phyloP scores from a whole-genome alignment of 495 filamentous ascomycete species.

The Geopyxis carbonaria region DNA sequence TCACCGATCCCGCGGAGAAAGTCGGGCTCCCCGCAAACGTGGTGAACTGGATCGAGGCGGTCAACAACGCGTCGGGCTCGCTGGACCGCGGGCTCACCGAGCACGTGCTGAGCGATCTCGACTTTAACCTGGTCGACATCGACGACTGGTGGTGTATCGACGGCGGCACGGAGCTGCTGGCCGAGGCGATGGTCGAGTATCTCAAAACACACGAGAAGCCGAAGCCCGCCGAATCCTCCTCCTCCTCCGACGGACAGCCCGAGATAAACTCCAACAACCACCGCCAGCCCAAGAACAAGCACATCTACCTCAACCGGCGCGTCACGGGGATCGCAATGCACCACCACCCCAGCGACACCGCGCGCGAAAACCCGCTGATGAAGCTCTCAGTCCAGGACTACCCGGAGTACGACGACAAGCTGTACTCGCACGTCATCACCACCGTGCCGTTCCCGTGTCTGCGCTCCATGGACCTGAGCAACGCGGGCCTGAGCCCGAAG shows the following conservation, averaged over 20 bases:
- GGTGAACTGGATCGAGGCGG: slow-evolving; percentile 15
- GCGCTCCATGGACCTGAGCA: slow-evolving; percentile 21
- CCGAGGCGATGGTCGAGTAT: slow-evolving; percentile 9
- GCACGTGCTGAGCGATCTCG: slow-evolving; percentile 25
- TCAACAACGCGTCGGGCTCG: slow-evolving; percentile 18
- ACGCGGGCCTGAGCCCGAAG: slow-evolving; percentile 10
- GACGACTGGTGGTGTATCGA: slow-evolving; percentile 18
- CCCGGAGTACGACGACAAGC: slow-evolving; percentile 1
- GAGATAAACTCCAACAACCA: too few relatives aligned
- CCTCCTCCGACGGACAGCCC: too few relatives aligned
- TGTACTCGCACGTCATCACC: slow-evolving; percentile 23
- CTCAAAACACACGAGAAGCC: slow-evolving; percentile 11
- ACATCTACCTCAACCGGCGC: slow-evolving; percentile 8
- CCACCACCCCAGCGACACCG: background rate
- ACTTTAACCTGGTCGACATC: slow-evolving; percentile 19
- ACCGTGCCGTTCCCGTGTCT: slow-evolving; percentile 24
- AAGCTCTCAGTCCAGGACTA: slow-evolving; percentile 1
- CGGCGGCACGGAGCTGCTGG: slow-evolving; percentile 17
- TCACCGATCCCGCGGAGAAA: background rate
- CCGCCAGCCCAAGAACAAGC: too few relatives aligned
- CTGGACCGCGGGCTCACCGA: slow-evolving; percentile 29
- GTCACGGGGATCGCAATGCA: slow-evolving; percentile 17
- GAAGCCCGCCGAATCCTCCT: too few relatives aligned
- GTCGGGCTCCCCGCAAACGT: slow-evolving; percentile 7
- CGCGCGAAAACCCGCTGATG: background rate